Percentiles rank a stretch among this genome's conserved stretches.
These are phyloP conservation scores for Dryadomyces quercivorus DNA, from an alignment of 2,329 filamentous ascomycete species.

Conservation along the genomic window DNA sequence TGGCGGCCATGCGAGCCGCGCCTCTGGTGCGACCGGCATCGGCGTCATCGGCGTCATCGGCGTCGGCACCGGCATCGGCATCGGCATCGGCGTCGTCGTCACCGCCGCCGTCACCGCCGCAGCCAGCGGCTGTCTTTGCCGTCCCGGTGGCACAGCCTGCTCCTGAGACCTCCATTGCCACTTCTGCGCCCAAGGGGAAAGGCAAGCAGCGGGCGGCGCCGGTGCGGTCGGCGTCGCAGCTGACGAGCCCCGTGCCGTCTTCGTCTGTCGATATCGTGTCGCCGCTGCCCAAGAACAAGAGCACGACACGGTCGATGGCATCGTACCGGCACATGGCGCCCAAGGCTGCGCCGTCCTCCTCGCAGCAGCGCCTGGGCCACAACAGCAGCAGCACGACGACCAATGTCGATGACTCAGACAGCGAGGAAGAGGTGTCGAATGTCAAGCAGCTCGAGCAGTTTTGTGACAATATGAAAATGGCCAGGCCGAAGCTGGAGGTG, in stretches of 20 bases:
- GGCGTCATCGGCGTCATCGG: too few species aligned
- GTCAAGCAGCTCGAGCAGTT: constrained; percentile 15
- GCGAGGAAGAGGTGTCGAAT: constrained; percentile 6
- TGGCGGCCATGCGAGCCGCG: too few species aligned
- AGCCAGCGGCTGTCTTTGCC: too few species aligned
- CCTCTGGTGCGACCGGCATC: not conserved
- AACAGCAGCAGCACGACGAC: not conserved
- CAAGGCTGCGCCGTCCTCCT: not conserved
- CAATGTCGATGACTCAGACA: not conserved
- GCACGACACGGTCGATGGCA: not conserved
- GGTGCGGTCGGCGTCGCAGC: not conserved
- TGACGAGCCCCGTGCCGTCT: not conserved
- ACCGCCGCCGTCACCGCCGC: not conserved
- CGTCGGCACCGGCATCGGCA: too few species aligned
- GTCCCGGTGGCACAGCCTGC: not conserved
- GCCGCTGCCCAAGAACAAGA: not conserved
- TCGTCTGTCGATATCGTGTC: not conserved
- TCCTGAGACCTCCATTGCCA: not conserved
- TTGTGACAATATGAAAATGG: constrained; percentile 5
- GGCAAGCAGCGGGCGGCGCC: too few species aligned
- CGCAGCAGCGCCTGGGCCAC: not conserved
- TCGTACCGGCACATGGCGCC: too few species aligned
- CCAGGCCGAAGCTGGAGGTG: constrained; percentile 4
- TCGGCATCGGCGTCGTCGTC: not conserved
- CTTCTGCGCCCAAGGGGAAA: too few species aligned